Evolutionary conservation across 2,329 filamentous ascomycete genomes (phyloP).

Genomic region (Verticillium isaacii): DNA sequence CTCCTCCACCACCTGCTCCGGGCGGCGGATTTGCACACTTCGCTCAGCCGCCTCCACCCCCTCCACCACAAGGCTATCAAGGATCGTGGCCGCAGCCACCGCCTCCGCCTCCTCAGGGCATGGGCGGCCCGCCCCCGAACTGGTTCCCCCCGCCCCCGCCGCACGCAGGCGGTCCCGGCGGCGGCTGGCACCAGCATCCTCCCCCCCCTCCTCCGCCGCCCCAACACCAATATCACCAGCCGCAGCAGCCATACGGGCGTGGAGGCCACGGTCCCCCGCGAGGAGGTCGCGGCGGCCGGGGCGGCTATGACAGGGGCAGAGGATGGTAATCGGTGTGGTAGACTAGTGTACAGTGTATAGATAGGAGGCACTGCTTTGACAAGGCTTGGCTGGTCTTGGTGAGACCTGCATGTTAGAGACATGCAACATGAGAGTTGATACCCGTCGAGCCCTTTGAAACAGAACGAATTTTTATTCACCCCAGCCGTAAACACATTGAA

Average conservation of each 20-base stretch:
- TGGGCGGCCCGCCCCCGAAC: constrained; percentile 8
- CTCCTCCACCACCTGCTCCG: constrained; percentile 14
- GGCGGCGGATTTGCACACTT: constrained; percentile 13
- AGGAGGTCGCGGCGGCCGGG: constrained; percentile 8
- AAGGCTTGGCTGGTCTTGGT: no score
- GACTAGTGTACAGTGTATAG: neutral
- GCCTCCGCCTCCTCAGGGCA: constrained; percentile 25
- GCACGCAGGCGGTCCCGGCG: neutral
- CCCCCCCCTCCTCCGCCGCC: constrained; percentile 6
- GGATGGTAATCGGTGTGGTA: constrained; percentile 1
- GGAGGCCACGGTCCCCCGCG: constrained; percentile 8
- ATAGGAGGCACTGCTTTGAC: neutral
- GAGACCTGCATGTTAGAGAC: neutral
- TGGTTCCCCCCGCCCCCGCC: constrained; percentile 12
- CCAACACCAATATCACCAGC: constrained; percentile 4
- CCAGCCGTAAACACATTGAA: no score
- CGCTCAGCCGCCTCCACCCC: constrained; percentile 26
- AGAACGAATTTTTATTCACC: no score
- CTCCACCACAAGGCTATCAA: constrained; percentile 31
- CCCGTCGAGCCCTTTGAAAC: no score
- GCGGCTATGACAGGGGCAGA: constrained; percentile 10
- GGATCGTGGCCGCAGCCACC: constrained; percentile 37
- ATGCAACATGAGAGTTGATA: no score
- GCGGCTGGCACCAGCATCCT: constrained; percentile 5
- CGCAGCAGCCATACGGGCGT: constrained; percentile 3